Evolutionary conservation across 2,329 filamentous ascomycete species (phyloP).

Genomic region (Colletotrichum australisinense): DNA sequence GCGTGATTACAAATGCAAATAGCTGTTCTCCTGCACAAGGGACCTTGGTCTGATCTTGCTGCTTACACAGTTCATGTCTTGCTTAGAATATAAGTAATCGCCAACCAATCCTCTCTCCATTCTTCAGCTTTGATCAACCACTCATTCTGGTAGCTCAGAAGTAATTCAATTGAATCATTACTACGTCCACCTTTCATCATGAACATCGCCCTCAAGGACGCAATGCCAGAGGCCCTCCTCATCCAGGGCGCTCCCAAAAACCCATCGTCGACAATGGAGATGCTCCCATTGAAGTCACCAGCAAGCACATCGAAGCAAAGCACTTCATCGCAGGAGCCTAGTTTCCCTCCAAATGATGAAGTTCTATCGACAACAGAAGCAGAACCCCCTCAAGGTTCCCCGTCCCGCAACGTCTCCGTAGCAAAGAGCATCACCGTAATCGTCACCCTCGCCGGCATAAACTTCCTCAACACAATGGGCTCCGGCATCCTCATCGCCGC

Average conservation of each 20-base stretch:
- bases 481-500: constrained; percentile 51
- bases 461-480: constrained; percentile 50
- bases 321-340: background rate
- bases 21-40: background rate
- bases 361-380: background rate
- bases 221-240: constrained; percentile 3
- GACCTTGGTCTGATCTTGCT: background rate
- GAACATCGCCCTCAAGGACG: background rate
- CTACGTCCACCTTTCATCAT: background rate
- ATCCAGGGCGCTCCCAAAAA: background rate
- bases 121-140: too few species aligned
- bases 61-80: background rate
- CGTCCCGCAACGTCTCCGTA: constrained; percentile 39
- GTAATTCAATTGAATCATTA: too few species aligned
- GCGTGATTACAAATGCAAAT: background rate
- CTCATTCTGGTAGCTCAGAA: too few species aligned
- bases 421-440: constrained; percentile 44
- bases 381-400: background rate
- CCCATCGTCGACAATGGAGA: background rate
- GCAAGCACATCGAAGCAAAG: background rate
- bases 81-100: background rate
- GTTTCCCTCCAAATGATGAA: background rate
- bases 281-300: background rate
- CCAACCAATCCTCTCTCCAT: background rate
- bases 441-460: constrained; percentile 46